Evolutionary conservation across 352 stramenopile genomes (phyloP), one percentile per base, ranked within the genome.

Genomic region (Globisporangium camurandrum): DNA sequence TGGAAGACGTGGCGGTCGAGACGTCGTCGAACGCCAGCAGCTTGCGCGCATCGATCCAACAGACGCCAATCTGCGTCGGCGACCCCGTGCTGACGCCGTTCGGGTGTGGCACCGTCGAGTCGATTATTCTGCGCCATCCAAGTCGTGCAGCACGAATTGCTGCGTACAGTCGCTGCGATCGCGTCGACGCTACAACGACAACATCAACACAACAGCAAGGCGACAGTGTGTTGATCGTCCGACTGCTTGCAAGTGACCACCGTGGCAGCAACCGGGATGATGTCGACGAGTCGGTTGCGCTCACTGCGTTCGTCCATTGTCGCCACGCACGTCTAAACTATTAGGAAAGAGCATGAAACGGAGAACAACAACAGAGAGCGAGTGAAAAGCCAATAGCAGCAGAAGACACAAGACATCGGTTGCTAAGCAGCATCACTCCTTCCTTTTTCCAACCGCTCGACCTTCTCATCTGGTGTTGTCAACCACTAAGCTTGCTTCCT

Each of bases 31-130:
- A 70, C 31, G 52, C 24, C 46, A 49, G 44, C 11, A 28, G 58
- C 20, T 46, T 65, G 30, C 66, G 60, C n/a, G 38, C 36, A 17
- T 28, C 61, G 30, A 47, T 71, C 23, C 56, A 67, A 28, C 33
- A 56, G 12, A 53, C 46, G 38, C 43, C 54, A 0, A 74, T 81
- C 39, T 59, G 54, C 16, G 50, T 79, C 5, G 65, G 71, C 5
- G 81, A 92, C 51, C 71, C 72, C 0, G 77, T 92, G n/a, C 36
- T 76, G 28, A 89, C 81, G 2, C 73, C 75, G 24, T 89, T 89
- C 46, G 81, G 81, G 6, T 78, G 64, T 36, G 78, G 78, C 11
- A 47, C 62, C 31, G 61, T 84, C 3, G 51, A 61, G 39, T 69
- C 57, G 5, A 71, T 82, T 22, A n/a, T n/a, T n/a, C n/a, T n/a